Evolutionary conservation across 176 grass and related monocot genomes (phyloP).

Genomic region (Avena insularis): DNA sequence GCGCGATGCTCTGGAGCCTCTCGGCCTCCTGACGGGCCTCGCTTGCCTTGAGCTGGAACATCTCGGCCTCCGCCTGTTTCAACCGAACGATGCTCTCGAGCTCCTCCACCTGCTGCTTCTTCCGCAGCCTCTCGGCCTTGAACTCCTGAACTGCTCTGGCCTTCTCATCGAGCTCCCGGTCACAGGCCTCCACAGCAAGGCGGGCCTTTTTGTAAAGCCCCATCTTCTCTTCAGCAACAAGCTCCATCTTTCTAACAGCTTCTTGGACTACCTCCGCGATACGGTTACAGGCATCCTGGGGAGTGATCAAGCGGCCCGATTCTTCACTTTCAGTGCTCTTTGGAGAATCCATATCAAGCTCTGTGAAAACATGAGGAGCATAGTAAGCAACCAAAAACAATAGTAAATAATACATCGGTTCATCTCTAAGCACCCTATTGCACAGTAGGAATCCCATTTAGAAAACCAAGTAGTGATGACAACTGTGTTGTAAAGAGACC

Average conservation of each 20-base stretch:
- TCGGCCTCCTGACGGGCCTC: constrained; percentile 89
- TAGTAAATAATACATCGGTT: background rate
- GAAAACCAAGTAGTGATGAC: background rate
- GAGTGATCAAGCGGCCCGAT: constrained; percentile 75
- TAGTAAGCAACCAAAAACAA: background rate
- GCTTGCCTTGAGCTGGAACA: constrained; percentile 98
- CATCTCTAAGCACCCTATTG: constrained; percentile 3
- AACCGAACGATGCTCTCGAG: constrained; percentile 88
- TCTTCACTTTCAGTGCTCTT: constrained; percentile 80
- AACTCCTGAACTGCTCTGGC: constrained; percentile 73
- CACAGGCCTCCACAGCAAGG: constrained; percentile 71
- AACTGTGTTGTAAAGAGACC: constrained; percentile 7
- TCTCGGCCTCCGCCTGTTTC: constrained; percentile 88
- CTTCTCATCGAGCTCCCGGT: constrained; percentile 87
- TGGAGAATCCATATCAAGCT: constrained; percentile 85
- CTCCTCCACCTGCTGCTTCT: constrained; percentile 91
- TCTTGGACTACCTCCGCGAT: constrained; percentile 99
- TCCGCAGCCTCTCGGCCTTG: constrained; percentile 66
- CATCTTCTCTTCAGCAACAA: constrained; percentile 95
- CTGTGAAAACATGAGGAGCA: constrained; percentile 33
- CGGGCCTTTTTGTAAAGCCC: constrained; percentile 73
- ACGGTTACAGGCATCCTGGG: constrained; percentile 89
- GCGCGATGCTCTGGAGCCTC: constrained; percentile 85
- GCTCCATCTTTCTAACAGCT: constrained; percentile 95
- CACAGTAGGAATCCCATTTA: background rate